A percentile compares a stretch with the other conserved stretches of the same genome.
phyloP scores from a whole-genome alignment of 1,284 basidiomycete genomes.

The Pseudozyma sp. region DNA sequence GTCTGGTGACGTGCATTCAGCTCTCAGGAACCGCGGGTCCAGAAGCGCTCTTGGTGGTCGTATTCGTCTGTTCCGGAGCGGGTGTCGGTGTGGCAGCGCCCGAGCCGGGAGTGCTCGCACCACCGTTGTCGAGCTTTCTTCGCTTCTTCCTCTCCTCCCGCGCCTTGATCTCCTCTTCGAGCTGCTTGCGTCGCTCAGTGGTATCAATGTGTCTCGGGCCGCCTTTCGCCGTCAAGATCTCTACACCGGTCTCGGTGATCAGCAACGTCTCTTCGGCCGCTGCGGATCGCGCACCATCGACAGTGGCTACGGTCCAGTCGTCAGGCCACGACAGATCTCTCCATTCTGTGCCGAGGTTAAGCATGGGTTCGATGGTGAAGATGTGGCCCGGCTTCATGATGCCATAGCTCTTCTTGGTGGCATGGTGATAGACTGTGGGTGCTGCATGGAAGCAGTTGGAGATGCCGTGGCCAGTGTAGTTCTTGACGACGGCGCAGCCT shows the following conservation, averaged over 20 bases:
- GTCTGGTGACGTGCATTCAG: neutral
- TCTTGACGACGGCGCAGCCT: slow-evolving; percentile 77
- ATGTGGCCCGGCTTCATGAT: slow-evolving; percentile 66
- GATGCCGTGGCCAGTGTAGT: slow-evolving; percentile 88
- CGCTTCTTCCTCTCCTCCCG: slow-evolving; percentile 45
- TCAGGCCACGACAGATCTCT: slow-evolving; percentile 67
- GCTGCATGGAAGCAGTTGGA: slow-evolving; percentile 82
- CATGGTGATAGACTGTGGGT: slow-evolving; percentile 84
- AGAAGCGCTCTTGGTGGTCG: slow-evolving; percentile 31
- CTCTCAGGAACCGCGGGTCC: slow-evolving; percentile 13
- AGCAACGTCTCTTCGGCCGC: slow-evolving; percentile 67
- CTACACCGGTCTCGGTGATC: slow-evolving; percentile 66
- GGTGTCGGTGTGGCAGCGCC: slow-evolving; percentile 40
- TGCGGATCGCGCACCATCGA: slow-evolving; percentile 62
- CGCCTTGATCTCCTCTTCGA: slow-evolving; percentile 38
- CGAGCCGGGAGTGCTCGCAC: slow-evolving; percentile 19
- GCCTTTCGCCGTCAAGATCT: slow-evolving; percentile 66
- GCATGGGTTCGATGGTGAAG: slow-evolving; percentile 68
- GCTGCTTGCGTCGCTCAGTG: slow-evolving; percentile 51
- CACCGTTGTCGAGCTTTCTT: slow-evolving; percentile 37
- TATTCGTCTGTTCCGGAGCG: slow-evolving; percentile 30
- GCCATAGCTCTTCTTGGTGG: slow-evolving; percentile 67
- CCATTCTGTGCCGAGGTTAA: slow-evolving; percentile 61
- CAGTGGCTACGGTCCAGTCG: slow-evolving; percentile 66
- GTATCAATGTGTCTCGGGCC: slow-evolving; percentile 62